These are phyloP conservation scores for Crithidia expoeki DNA, from an alignment of 208 protist genomes.

Conservation along the genomic window DNA sequence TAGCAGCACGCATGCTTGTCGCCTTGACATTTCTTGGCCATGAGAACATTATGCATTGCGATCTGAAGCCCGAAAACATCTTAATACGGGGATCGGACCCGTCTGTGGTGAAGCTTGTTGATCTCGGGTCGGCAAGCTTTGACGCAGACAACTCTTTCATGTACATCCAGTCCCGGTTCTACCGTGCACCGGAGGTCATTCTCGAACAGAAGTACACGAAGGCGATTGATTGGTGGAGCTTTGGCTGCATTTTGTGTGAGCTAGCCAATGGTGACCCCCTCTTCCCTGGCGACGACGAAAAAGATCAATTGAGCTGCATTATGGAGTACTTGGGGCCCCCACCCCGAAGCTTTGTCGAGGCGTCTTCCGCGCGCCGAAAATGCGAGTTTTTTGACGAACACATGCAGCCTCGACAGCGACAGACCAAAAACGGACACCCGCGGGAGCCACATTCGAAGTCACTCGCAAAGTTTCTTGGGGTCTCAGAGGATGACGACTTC, in stretches of 20 bases:
- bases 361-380: conserved; percentile 35
- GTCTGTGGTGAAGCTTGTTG: conserved; percentile 95
- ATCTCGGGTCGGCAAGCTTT: conserved; percentile 97
- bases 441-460: conserved; percentile 55
- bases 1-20: conserved; percentile 72
- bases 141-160: conserved; percentile 88
- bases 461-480: conserved; percentile 58
- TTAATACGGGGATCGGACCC: conserved; percentile 76
- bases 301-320: conserved; percentile 86
- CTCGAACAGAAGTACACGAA: conserved; percentile 74
- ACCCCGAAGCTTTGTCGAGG: conserved; percentile 45
- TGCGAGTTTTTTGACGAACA: conserved; percentile 58
- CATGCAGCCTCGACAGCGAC: conserved; percentile 44
- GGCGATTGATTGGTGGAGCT: conserved; percentile 93
- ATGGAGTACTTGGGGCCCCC: conserved; percentile 89
- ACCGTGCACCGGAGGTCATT: conserved; percentile 92
- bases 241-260: conserved; percentile 94
- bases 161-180: conserved; percentile 94
- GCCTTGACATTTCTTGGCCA: conserved; percentile 79
- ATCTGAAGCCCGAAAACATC: conserved; percentile 98
- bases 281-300: conserved; percentile 89
- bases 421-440: conserved; percentile 37
- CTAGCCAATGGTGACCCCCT: conserved; percentile 92
- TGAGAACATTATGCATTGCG: conserved; percentile 94
- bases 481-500: conserved; percentile 63